Evolutionary conservation across 2,329 filamentous ascomycete species (phyloP).

Genomic region (Beauveria sp.): DNA sequence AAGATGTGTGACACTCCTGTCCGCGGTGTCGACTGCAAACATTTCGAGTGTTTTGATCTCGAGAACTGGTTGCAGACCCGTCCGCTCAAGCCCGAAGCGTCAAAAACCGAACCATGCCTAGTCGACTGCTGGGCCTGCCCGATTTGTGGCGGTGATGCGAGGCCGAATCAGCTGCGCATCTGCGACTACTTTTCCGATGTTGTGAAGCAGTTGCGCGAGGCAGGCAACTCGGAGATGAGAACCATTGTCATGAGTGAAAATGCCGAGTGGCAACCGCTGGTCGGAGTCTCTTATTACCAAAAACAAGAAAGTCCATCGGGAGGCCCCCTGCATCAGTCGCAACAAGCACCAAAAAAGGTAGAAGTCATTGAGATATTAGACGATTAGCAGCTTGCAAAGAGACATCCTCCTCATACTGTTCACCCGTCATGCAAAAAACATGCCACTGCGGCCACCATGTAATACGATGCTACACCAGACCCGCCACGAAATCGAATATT

Average conservation of each 20-base stretch:
- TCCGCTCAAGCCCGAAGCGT: neutral
- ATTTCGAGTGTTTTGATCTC: constrained; percentile 26
- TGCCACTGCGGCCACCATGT: neutral
- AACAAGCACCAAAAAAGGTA: neutral
- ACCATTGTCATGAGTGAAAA: constrained; percentile 22
- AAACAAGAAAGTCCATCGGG: neutral
- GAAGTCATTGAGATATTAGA: constrained; percentile 13
- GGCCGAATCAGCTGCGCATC: constrained; percentile 61
- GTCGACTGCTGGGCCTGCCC: constrained; percentile 81
- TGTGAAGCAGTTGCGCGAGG: constrained; percentile 38
- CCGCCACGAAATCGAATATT: neutral
- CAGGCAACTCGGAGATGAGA: constrained; percentile 19
- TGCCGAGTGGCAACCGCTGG: constrained; percentile 26
- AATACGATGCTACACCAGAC: neutral
- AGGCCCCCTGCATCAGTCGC: neutral
- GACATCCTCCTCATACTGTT: neutral
- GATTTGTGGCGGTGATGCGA: constrained; percentile 68
- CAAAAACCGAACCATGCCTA: constrained; percentile 38
- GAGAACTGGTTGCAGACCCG: constrained; percentile 28
- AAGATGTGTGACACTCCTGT: neutral
- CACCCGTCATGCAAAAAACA: neutral
- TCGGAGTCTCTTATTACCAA: neutral
- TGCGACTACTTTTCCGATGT: constrained; percentile 69
- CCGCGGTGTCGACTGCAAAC: constrained; percentile 5
- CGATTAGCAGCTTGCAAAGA: neutral